These are phyloP conservation scores for Geosmithia morbida DNA, from an alignment of 2,329 filamentous ascomycete genomes.

Conservation along the genomic window DNA sequence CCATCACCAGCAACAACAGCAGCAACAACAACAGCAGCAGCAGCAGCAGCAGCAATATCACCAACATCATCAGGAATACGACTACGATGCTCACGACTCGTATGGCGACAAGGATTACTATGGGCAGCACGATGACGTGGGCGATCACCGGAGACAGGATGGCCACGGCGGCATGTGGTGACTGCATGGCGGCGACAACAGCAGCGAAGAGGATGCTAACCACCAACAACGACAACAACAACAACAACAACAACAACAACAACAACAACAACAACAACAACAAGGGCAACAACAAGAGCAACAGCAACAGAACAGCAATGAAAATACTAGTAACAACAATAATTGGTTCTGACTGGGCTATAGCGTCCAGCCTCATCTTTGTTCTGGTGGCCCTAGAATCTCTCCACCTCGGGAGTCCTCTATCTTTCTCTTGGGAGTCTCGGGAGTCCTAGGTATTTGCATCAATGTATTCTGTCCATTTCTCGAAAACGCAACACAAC, in stretches of 20 bases:
- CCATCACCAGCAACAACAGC: slow-evolving; percentile 1
- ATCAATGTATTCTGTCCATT: neutral
- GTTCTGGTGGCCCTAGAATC: too few species aligned
- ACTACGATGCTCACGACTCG: slow-evolving; percentile 19
- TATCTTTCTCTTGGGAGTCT: too few species aligned
- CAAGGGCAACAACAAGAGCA: neutral
- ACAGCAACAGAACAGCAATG: neutral
- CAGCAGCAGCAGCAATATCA: slow-evolving; percentile 2
- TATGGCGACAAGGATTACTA: slow-evolving; percentile 28
- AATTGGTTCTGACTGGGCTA: neutral
- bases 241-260: neutral
- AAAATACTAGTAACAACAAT: neutral
- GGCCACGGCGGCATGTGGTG: slow-evolving; percentile 28
- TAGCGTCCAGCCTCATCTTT: too few species aligned
- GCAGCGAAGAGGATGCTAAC: neutral
- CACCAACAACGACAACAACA: neutral
- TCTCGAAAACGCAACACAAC: neutral
- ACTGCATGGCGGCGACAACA: slow-evolving; percentile 7
- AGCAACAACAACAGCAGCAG: slow-evolving; percentile 2
- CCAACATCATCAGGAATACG: slow-evolving; percentile 21
- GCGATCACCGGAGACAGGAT: slow-evolving; percentile 16
- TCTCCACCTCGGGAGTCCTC: too few species aligned
- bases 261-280: neutral
- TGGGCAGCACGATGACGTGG: slow-evolving; percentile 16
- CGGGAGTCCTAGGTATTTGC: neutral